Evolutionary conservation across 1,284 basidiomycete species (phyloP), one percentile per base, ranked within the genome.

Genomic region (Irpex lacteus): DNA sequence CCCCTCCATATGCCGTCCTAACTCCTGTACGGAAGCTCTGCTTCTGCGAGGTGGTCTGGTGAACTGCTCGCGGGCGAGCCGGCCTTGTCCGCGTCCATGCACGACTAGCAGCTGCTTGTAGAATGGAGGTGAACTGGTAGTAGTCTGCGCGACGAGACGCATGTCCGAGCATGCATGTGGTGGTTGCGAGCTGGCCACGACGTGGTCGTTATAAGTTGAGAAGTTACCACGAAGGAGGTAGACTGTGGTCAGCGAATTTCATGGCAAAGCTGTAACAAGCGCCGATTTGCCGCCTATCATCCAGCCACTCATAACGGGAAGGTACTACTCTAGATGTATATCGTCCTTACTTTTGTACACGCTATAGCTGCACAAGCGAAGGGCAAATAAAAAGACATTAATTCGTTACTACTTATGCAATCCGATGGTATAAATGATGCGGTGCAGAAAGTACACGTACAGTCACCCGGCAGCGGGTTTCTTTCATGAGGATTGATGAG

Each of bases 101-200:
- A 61, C 79, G 80, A 66, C 77, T 76, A 52, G 85, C 85, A 67
- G 85, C 85, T 47, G 76, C 75, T 65, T 82, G 81, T 3, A 86
- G 75, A 44, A 81, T 77, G 57, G 78, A 75, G 59, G 75, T 72
- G 55, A 72, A 67, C 65, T 70, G 75, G 18, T n/a, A 19, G 74
- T 72, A 67, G 68, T 71, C 75, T 64, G 73, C 74, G 77, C 77
- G 79, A 77, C 80, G 75, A 67, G 75, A 65, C 65, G 76, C 81
- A 82, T 82, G 76, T 72, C 84, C 77, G 79, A 81, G 82, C 87
- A 90, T 89, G 82, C 87, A 89, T 85, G 78, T 56, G 54, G 54
- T 56, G 21, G 50, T 56, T 36, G 26, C 34, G 9, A 26, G 32
- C 54, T 18, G 54, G 34, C 26, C 34, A 21, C 54, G 54, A 13